These are phyloP conservation scores for Chaetoceros tenuissimus DNA, from an alignment of 108 stramenopile genomes.

Conservation along the genomic window DNA sequence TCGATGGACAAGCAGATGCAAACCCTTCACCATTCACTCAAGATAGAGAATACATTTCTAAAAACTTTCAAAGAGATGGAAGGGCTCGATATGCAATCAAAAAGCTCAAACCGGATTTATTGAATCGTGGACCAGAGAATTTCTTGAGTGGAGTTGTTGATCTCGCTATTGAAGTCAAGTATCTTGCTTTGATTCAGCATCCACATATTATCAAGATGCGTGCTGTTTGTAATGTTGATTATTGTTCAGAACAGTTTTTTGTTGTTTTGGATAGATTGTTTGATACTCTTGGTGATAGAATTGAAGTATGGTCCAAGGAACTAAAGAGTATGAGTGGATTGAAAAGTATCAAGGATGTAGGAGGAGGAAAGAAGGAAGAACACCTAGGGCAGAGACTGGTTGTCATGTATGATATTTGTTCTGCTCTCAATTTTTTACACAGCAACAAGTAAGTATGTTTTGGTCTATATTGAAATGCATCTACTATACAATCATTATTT, in stretches of 20 bases:
- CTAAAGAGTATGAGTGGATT: background rate
- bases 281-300: conserved; percentile 52
- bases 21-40: background rate
- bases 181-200: conserved; percentile 71
- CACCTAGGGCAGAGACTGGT: background rate
- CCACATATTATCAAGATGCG: conserved; percentile 89
- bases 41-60: background rate
- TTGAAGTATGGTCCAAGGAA: conserved; percentile 59
- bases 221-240: conserved; percentile 23
- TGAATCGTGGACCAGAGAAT: background rate
- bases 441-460: conserved; percentile 2
- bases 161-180: conserved; percentile 69
- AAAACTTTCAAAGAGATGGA: background rate
- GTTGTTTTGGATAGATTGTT: conserved; percentile 72
- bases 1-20: background rate
- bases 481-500: too few relatives aligned
- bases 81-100: conserved; percentile 72
- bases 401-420: background rate
- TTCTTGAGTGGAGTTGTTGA: conserved; percentile 74
- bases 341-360: background rate
- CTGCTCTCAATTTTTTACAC: conserved; percentile 15
- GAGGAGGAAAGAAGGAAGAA: background rate
- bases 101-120: conserved; percentile 42
- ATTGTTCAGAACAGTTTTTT: conserved; percentile 46
- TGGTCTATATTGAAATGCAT: background rate